Base-by-base conservation (phyloP, 202 grass and related monocot species). In the Musa balbisiana region DNA sequence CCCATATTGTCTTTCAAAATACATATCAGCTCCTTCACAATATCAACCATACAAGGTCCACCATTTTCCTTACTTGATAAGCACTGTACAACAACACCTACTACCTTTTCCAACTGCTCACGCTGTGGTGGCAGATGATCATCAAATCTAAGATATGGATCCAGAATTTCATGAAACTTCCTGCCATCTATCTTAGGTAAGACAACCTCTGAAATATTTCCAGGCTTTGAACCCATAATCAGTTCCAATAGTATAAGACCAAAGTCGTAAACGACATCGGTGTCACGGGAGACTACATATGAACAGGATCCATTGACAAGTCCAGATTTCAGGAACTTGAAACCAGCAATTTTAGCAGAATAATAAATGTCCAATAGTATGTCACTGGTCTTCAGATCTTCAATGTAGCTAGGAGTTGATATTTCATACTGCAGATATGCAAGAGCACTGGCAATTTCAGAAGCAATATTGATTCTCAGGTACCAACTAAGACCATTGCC, bases 391-490 rank as follows among this genome's bases (percentile, higher is more conserved):
- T 72, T 89, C 64, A 99, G 85, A 83, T 92, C 85, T 78, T 87
- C 69, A 10, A 99, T 81, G 75, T 89, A 90, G 14, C 82, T 89
- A 0, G 90, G 81, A 2, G 29, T 87, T 10, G 67, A 26, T 11
- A 84, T 83, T 55, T 85, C 87, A 69, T 82, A 86, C 83, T 94
- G 83, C 67, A 93, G 83, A 81, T 98, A 89, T 24, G 87, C 82
- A 80, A 98, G 88, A 33, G 85, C 85, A 83, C 85, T 81, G 54
- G 91, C 88, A 33, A 92, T 77, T 88, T 98, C 91, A 68, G 86
- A 83, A 59, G 88, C 87, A 81, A 98, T 86, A 69, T 79, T 94
- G 23, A 94, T 81, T 49, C 94, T 84, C 58, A 87, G 82, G 74
- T 90, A 83, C 94, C 88, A 94, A 72, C 85, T 87, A 19, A 94